Base-by-base conservation (phyloP, 306 rosid genomes). In the Spatholobus suberectus region DNA sequence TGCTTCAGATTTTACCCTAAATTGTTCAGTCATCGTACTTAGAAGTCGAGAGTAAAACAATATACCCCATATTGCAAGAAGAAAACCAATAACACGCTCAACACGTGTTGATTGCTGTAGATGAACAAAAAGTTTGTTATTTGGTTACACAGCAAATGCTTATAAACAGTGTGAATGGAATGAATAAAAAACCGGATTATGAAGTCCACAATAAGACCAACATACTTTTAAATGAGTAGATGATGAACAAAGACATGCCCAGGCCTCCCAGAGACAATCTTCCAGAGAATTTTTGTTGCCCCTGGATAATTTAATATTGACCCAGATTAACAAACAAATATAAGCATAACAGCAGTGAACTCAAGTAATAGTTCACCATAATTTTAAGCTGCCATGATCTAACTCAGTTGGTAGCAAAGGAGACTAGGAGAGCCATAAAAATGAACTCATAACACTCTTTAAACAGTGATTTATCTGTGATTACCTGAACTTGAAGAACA, bases 211-310 rank as follows among this genome's bases (percentile, higher is more conserved):
- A 61, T 76, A 67, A 59, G 34, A 44, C 21, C 18, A 78, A 74
- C 89, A 75, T 86, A 96, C 99, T 81, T 58, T 94, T 86, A 96
- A 83, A 89, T 96, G 97, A 70, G 97, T 92, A 57, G 99, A 90
- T 17, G 99, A 91, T 23, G 96, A 88, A 81, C 91, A 86, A 11
- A 96, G 94, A 68, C 99, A 96, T 78, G 98, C 99, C 99, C 99
- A 96, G 24, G 99, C 99, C 86, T 96, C 99, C 99, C 99, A 96
- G 61, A 91, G 80, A 91, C 99, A 96, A 81, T 96, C 98, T 87
- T 94, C 99, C 76, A 96, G 86, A 85, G 99, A 76, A 14, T 86
- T 92, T 8, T 84, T 68, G 59, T 21, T 77, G 62, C 85, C 91
- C 90, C 95, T 92, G 88, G 79, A 74, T 58, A 54, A 63, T 80